Evolutionary conservation across 2,329 filamentous ascomycete genomes (phyloP).

Genomic region (Zasmidium citrigriseum): DNA sequence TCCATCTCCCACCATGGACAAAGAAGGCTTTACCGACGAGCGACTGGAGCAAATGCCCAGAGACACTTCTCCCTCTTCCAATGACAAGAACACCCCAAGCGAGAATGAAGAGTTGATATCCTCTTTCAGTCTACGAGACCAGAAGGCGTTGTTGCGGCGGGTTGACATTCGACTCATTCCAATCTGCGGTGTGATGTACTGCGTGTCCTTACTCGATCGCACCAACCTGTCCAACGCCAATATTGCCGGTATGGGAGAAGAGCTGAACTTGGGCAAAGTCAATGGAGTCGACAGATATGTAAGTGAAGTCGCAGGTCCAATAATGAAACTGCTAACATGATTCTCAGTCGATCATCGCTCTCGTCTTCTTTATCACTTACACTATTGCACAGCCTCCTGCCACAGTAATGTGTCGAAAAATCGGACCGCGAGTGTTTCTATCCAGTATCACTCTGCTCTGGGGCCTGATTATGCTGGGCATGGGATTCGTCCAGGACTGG

Average conservation of each 20-base stretch:
- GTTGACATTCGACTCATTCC: constrained; percentile 59
- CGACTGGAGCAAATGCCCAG: neutral
- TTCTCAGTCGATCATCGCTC: constrained; percentile 59
- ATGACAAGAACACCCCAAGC: neutral
- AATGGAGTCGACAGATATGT: neutral
- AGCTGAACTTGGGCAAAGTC: neutral
- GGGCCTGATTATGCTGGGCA: constrained; percentile 62
- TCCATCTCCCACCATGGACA: neutral
- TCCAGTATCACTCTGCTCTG: constrained; percentile 49
- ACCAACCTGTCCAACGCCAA: constrained; percentile 8
- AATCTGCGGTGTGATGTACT: constrained; percentile 61
- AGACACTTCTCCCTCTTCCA: neutral
- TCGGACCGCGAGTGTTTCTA: constrained; percentile 50
- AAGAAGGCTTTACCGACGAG: neutral
- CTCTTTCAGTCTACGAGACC: neutral
- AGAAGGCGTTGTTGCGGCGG: constrained; percentile 56
- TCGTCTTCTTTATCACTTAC: constrained; percentile 74
- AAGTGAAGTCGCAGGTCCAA: neutral
- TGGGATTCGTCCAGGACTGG: constrained; percentile 62
- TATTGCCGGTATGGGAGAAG: constrained; percentile 3
- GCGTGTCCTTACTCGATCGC: constrained; percentile 65
- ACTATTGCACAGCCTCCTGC: constrained; percentile 70
- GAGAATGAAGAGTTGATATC: neutral
- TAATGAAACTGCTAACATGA: neutral
- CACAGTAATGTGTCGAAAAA: constrained; percentile 65